Conservation (phyloP, 1,139 yeast genomes). For the Geotrichum restrictum region DNA sequence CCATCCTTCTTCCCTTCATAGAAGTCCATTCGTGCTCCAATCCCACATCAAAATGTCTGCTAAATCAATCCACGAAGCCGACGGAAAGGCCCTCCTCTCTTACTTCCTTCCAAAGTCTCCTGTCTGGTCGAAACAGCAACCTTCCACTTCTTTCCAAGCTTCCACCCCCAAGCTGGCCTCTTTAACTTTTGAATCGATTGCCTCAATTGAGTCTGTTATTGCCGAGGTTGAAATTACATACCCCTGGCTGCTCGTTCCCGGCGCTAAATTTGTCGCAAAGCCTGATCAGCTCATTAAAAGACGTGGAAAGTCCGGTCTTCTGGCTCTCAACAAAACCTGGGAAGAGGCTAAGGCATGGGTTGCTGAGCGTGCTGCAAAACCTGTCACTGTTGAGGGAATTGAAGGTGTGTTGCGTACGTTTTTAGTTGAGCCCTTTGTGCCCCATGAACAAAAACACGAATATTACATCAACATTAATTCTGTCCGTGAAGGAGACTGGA, state of each 20-base stretch:
- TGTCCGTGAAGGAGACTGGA: constrained; percentile 48
- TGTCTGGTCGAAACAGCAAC: constrained; percentile 36
- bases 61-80: constrained; percentile 47
- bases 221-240: constrained; percentile 40
- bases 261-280: constrained; percentile 45
- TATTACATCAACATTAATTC: constrained; percentile 49
- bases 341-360: constrained; percentile 44
- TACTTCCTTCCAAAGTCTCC: constrained; percentile 44
- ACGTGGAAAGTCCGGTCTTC: constrained; percentile 46
- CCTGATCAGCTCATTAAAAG: constrained; percentile 49
- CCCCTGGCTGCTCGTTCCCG: constrained; percentile 43
- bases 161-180: constrained; percentile 43
- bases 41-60: constrained; percentile 40
- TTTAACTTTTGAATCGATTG: constrained; percentile 37
- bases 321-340: constrained; percentile 47
- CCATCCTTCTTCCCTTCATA: not conserved
- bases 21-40: too few relatives aligned
- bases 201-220: constrained; percentile 37
- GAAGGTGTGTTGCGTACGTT: constrained; percentile 43
- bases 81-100: constrained; percentile 46
- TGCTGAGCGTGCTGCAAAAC: constrained; percentile 42
- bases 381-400: constrained; percentile 43
- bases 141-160: constrained; percentile 39
- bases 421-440: constrained; percentile 47
- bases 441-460: constrained; percentile 46